Evolutionary conservation across 352 stramenopile genomes (phyloP).

Genomic region (Thalassiosira mediterranea): DNA sequence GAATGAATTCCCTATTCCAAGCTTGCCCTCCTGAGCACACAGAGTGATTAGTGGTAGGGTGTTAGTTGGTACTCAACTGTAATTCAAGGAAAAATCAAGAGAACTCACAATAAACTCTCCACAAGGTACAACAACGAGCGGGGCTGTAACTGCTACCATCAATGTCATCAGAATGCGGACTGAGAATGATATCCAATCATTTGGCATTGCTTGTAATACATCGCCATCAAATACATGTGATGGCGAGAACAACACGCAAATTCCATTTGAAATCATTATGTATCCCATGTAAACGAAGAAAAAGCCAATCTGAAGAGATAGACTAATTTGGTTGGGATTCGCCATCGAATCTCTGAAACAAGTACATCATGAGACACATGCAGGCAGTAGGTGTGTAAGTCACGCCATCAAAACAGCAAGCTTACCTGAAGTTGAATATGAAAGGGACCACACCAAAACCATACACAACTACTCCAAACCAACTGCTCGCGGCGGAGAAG

Average conservation of each 20-base stretch:
- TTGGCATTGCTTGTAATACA: conserved; percentile 68
- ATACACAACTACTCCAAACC: conserved; percentile 77
- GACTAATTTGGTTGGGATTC: conserved; percentile 41
- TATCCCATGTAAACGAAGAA: conserved; percentile 61
- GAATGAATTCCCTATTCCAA: conserved; percentile 13
- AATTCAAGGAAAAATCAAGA: too few species aligned
- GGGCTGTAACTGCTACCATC: conserved; percentile 63
- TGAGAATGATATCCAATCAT: conserved; percentile 41
- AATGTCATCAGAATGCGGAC: conserved; percentile 71
- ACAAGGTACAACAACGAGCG: conserved; percentile 72
- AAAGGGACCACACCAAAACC: conserved; percentile 76
- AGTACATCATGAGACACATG: too few species aligned
- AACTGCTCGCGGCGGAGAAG: conserved; percentile 57
- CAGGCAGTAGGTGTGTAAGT: too few species aligned
- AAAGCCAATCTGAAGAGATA: conserved; percentile 51
- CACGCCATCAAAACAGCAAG: too few species aligned
- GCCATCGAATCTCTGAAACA: conserved; percentile 76
- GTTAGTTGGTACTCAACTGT: too few species aligned
- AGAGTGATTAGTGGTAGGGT: too few species aligned
- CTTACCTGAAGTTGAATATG: conserved; percentile 78
- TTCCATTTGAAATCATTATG: conserved; percentile 60
- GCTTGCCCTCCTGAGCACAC: conserved; percentile 77
- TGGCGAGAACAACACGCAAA: conserved; percentile 61
- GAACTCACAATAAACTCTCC: conserved; percentile 71
- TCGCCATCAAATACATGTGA: conserved; percentile 62